Evolutionary conservation across 495 filamentous ascomycete genomes (phyloP), one percentile per base, ranked within the genome.

Genomic region (Penicillium samsonianum): DNA sequence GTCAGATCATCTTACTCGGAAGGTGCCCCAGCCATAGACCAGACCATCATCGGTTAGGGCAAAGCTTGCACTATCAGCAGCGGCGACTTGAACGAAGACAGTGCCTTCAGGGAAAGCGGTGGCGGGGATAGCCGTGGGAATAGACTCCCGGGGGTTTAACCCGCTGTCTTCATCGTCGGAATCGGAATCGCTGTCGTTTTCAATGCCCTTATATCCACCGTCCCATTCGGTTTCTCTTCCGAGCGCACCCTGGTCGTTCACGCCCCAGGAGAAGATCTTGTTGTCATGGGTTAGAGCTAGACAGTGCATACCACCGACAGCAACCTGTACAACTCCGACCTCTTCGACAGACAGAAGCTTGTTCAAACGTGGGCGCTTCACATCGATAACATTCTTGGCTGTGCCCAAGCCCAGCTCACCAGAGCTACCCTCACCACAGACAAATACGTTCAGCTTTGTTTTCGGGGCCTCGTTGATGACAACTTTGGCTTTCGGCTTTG

Each of bases 11-110:
- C 83, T 73, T 75, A 86, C 84, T 46, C 81, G 71, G 71, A 89
- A 90, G n/a, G 83, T 85, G 56, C 87, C 87, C 87, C 87, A 90
- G 28, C 86, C 87, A 65, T 84, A 89, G 26, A 90, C 84, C 19
- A 71, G 68, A 35, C 87, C 87, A 50, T 85, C 80, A 51, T 87
- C 80, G 12, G 87, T 90, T 19, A 90, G 68, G 40, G 80, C 87
- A 67, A 89, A 87, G 33, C 81, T 82, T 35, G 76, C 74, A 61
- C 84, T 87, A 61, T 90, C 87, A 19, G 83, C 83, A 59, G 84
- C 84, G 53, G 81, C 79, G 30, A 89, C 79, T 60, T 84, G 72
- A 25, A 81, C 78, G 63, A 87, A 86, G 5, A 74, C 65, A n/a
- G 79, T 82, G 30, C 70, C 78, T 43, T 79, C 73, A 16, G 83